phyloP scores from a whole-genome alignment of 352 stramenopile genomes.

The Phytophthora pseudosyringae region DNA sequence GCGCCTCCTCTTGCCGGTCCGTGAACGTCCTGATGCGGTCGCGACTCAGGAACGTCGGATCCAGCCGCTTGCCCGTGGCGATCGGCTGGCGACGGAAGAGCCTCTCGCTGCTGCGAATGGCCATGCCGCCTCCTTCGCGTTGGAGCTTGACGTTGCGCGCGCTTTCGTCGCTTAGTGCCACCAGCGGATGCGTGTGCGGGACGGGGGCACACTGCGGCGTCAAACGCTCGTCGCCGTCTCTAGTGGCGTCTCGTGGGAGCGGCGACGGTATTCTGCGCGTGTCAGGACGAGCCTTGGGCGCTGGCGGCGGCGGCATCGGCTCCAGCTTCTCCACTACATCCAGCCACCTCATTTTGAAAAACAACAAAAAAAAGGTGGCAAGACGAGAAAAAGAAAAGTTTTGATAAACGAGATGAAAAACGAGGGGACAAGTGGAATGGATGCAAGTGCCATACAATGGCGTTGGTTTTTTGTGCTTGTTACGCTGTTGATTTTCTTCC shows the following conservation, averaged over 20 bases:
- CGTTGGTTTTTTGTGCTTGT: conserved; percentile 20
- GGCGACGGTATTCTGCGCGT: conserved; percentile 7
- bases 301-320: conserved; percentile 58
- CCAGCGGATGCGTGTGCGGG: conserved; percentile 64
- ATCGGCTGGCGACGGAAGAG: conserved; percentile 11
- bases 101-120: conserved; percentile 22
- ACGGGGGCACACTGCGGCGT: conserved; percentile 46
- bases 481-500: conserved; percentile 24
- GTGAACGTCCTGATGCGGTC: conserved; percentile 47
- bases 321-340: conserved; percentile 47
- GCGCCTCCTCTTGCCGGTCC: conserved; percentile 20
- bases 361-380: not conserved
- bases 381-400: not conserved
- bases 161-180: conserved; percentile 35
- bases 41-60: conserved; percentile 66
- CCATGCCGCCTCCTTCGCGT: conserved; percentile 19
- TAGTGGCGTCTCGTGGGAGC: not conserved
- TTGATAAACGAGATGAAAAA: conserved; percentile 1
- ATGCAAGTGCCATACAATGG: conserved; percentile 16
- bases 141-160: conserved; percentile 35
- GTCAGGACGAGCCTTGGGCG: conserved; percentile 41
- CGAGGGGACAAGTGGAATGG: too few species aligned
- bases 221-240: conserved; percentile 30
- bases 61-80: conserved; percentile 42
- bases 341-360: conserved; percentile 17